Evolutionary conservation across 139 green algal genomes (phyloP).

Genomic region (Chlorella ohadii): DNA sequence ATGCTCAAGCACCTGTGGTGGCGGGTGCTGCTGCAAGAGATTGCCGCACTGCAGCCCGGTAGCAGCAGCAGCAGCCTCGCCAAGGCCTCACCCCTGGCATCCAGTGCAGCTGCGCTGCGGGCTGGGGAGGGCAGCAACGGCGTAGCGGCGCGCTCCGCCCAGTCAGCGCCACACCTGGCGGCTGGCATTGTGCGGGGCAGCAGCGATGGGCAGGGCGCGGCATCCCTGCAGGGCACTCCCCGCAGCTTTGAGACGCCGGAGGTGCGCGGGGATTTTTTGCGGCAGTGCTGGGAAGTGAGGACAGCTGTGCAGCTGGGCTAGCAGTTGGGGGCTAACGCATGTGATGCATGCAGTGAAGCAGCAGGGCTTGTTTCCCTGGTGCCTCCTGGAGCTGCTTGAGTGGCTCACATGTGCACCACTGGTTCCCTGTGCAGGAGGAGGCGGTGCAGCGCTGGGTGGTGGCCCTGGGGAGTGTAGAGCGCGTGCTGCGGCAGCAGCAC

Average conservation of each 20-base stretch:
- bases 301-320: too few relatives aligned
- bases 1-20: slow-evolving; percentile 65
- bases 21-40: slow-evolving; percentile 47
- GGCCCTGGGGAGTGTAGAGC: slow-evolving; percentile 54
- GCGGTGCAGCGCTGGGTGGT: slow-evolving; percentile 77
- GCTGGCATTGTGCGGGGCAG: too few relatives aligned
- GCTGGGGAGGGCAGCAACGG: not conserved
- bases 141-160: not conserved
- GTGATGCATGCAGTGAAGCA: too few relatives aligned
- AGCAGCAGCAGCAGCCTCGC: not conserved
- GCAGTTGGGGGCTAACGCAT: too few relatives aligned
- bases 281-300: too few relatives aligned
- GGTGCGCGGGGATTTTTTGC: not conserved
- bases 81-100: not conserved
- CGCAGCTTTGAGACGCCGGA: slow-evolving; percentile 39
- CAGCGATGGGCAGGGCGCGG: not conserved
- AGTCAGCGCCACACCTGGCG: not conserved
- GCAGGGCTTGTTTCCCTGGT: not conserved
- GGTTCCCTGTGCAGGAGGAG: slow-evolving; percentile 54
- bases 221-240: slow-evolving; percentile 14
- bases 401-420: not conserved
- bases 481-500: slow-evolving; percentile 6
- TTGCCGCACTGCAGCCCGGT: not conserved
- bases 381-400: not conserved
- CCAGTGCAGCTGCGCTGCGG: not conserved